Conservation (phyloP, 2,329 filamentous ascomycete species). For the Botrytis elliptica region DNA sequence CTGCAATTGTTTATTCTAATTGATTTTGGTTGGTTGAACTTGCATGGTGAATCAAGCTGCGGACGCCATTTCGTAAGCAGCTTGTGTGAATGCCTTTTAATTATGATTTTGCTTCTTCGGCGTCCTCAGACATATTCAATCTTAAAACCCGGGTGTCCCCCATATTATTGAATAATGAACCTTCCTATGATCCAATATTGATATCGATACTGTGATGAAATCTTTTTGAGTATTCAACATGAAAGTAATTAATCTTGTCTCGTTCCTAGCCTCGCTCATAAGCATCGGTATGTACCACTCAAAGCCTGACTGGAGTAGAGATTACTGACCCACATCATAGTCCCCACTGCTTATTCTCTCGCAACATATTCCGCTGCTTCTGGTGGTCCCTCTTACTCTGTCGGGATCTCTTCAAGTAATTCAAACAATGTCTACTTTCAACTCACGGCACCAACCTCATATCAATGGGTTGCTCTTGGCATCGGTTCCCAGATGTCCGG, state of each 20-base stretch:
- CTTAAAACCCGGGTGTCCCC: neutral
- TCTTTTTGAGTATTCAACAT: neutral
- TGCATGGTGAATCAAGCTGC: neutral
- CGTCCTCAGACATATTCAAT: neutral
- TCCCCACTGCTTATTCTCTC: slow-evolving; percentile 24
- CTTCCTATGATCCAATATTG: neutral
- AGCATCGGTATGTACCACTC: slow-evolving; percentile 4
- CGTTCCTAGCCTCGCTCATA: neutral
- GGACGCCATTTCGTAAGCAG: neutral
- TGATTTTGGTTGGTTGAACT: neutral
- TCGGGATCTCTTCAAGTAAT: slow-evolving; percentile 32
- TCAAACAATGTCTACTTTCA: slow-evolving; percentile 57
- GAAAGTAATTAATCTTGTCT: neutral
- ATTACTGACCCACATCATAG: slow-evolving; percentile 12
- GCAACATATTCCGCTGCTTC: slow-evolving; percentile 27
- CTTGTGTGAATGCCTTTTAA: neutral
- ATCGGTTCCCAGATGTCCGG: slow-evolving; percentile 55
- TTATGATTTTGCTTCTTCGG: neutral
- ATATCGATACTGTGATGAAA: neutral
- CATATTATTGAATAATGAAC: neutral
- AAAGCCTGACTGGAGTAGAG: neutral
- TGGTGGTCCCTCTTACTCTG: slow-evolving; percentile 29
- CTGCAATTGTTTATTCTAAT: neutral
- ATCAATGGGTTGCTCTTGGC: slow-evolving; percentile 57
- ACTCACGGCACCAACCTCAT: slow-evolving; percentile 51